These are phyloP conservation scores for Rhodosporidiobolus sp. DNA, from an alignment of 768 basidiomycete genomes.

Conservation along the genomic window DNA sequence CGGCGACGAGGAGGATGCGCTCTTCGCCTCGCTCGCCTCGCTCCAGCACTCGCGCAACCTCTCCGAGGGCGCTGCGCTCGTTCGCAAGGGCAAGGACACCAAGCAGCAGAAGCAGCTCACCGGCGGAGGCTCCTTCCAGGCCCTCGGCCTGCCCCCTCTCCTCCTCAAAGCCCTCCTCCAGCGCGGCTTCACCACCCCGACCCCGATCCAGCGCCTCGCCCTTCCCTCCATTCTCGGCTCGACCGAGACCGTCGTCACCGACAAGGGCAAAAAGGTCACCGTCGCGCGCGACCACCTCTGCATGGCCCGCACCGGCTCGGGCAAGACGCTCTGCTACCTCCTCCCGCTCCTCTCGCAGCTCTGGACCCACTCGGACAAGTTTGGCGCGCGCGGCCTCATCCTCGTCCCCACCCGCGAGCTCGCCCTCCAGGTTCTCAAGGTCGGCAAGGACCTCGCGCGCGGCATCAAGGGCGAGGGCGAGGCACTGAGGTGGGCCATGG, in stretches of 20 bases:
- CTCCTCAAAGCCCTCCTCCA: constrained; percentile 78
- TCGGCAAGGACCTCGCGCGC: constrained; percentile 87
- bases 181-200: constrained; percentile 92
- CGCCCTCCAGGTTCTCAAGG: constrained; percentile 86
- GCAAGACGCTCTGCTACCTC: constrained; percentile 95
- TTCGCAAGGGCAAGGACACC: constrained; percentile 61
- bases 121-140: constrained; percentile 92
- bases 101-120: constrained; percentile 73
- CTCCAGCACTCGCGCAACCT: constrained; percentile 55
- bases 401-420: constrained; percentile 89
- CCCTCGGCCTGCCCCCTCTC: constrained; percentile 84
- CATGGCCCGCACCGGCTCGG: constrained; percentile 97
- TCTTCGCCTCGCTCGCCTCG: constrained; percentile 22
- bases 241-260: constrained; percentile 83
- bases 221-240: constrained; percentile 83
- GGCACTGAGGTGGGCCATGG: constrained; percentile 77
- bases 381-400: constrained; percentile 82
- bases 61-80: constrained; percentile 68
- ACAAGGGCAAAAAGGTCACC: constrained; percentile 32
- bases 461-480: constrained; percentile 76
- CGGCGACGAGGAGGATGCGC: constrained; percentile 33
- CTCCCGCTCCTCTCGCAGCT: constrained; percentile 84
- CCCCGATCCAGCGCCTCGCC: constrained; percentile 87
- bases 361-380: constrained; percentile 68
- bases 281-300: constrained; percentile 40